Evolutionary conservation across 257 asterid genomes (phyloP).

Genomic region (Rehmannia glutinosa): DNA sequence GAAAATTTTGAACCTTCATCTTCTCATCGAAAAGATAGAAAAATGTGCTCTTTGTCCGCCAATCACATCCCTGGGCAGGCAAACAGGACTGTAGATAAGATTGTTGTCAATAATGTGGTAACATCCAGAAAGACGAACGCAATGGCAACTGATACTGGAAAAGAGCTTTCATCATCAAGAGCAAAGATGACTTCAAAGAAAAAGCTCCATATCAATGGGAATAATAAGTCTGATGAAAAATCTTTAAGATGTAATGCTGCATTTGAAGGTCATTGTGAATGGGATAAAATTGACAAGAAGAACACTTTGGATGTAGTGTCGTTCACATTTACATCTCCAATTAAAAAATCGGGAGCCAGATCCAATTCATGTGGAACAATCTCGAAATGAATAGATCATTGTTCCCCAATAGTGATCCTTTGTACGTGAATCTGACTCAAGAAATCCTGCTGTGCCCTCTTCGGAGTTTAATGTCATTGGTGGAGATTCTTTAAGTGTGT

Average conservation of each 20-base stretch:
- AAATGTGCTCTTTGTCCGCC: conserved; percentile 34
- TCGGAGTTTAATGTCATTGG: conserved; percentile 45
- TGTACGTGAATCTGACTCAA: conserved; percentile 33
- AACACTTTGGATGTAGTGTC: conserved; percentile 79
- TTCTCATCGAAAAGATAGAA: conserved; percentile 45
- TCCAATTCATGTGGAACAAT: conserved; percentile 32
- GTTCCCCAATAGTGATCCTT: conserved; percentile 29
- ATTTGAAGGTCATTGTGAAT: conserved; percentile 43
- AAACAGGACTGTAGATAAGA: conserved; percentile 52
- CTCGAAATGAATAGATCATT: conserved; percentile 29
- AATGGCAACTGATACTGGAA: conserved; percentile 51
- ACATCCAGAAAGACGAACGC: conserved; percentile 51
- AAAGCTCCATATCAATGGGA: conserved; percentile 35
- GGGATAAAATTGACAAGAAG: conserved; percentile 56
- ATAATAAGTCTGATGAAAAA: conserved; percentile 38
- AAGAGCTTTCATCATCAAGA: conserved; percentile 47
- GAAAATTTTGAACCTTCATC: conserved; percentile 37
- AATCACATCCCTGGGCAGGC: conserved; percentile 32
- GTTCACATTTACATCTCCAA: conserved; percentile 94
- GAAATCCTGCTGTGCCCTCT: conserved; percentile 35
- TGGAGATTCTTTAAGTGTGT: conserved; percentile 78
- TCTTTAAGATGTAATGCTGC: conserved; percentile 49
- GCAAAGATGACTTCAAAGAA: conserved; percentile 41
- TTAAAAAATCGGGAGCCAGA: conserved; percentile 55
- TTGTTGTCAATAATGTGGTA: conserved; percentile 45